These are phyloP conservation scores for Tanacetum coccineum DNA, from an alignment of 129 eudicot species.

Conservation along the genomic window DNA sequence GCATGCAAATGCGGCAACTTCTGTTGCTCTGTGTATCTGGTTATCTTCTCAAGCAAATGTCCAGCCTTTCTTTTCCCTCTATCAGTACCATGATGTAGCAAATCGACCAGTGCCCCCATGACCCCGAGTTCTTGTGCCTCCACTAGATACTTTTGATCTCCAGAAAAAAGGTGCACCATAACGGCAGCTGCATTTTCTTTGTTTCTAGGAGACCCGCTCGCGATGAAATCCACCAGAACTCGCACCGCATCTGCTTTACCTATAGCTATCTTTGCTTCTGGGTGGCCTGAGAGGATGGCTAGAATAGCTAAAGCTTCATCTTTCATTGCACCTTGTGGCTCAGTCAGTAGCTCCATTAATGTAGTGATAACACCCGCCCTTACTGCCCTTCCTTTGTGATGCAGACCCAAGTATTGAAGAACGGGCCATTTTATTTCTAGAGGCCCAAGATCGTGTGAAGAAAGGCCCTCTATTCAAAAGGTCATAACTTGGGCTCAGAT, in stretches of 20 bases:
- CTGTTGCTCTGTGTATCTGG: constrained; percentile 60
- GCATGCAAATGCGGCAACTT: constrained; percentile 35
- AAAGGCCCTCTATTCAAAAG: no score
- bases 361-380: constrained; percentile 76
- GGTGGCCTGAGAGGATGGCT: constrained; percentile 77
- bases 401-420: no score
- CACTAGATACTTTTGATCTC: constrained; percentile 55
- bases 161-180: constrained; percentile 68
- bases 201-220: constrained; percentile 77
- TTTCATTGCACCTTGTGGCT: constrained; percentile 80
- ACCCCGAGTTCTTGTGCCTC: constrained; percentile 69
- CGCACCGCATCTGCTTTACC: constrained; percentile 82
- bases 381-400: constrained; percentile 87
- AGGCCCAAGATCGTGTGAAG: no score
- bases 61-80: constrained; percentile 84
- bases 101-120: constrained; percentile 46
- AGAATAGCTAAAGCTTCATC: constrained; percentile 86
- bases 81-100: constrained; percentile 72
- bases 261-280: constrained; percentile 74
- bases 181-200: constrained; percentile 95
- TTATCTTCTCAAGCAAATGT: constrained; percentile 70
- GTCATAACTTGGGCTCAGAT: no score
- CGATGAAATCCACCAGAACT: constrained; percentile 65
- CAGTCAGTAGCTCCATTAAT: constrained; percentile 61
- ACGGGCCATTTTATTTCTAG: no score